Percentiles rank a stretch among this genome's conserved stretches.
Conservation (phyloP, 768 basidiomycete genomes). For the Lactarius deliciosus region DNA sequence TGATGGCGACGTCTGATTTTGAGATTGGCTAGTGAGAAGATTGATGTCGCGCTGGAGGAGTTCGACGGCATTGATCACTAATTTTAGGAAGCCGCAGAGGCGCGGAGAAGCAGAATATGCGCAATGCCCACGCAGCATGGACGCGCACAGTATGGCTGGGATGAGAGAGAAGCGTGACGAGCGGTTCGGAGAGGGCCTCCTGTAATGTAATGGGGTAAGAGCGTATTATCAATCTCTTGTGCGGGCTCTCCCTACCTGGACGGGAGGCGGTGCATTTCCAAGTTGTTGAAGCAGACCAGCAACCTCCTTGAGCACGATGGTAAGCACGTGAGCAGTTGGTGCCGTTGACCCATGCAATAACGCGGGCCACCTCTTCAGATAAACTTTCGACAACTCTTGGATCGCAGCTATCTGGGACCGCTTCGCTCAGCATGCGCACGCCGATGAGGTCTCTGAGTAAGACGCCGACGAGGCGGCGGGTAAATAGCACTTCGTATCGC, state of each 20-base stretch:
- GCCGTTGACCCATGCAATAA: slow-evolving; percentile 83
- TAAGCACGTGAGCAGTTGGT: slow-evolving; percentile 64
- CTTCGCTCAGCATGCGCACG: slow-evolving; percentile 84
- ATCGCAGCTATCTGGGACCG: slow-evolving; percentile 92
- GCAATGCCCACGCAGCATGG: slow-evolving; percentile 81
- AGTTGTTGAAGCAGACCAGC: slow-evolving; percentile 84
- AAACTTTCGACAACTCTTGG: slow-evolving; percentile 76
- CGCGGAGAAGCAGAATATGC: slow-evolving; percentile 88
- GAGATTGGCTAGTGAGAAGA: slow-evolving; percentile 45
- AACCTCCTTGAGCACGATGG: slow-evolving; percentile 77
- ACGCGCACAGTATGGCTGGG: slow-evolving; percentile 87
- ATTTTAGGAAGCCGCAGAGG: slow-evolving; percentile 81
- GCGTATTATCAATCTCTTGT: neutral
- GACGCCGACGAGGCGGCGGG: slow-evolving; percentile 71
- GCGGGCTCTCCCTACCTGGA: slow-evolving; percentile 54
- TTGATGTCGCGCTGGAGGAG: slow-evolving; percentile 82
- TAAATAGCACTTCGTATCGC: slow-evolving; percentile 72
- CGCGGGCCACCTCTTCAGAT: slow-evolving; percentile 90
- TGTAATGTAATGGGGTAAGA: slow-evolving; percentile 16
- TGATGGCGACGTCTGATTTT: slow-evolving; percentile 64
- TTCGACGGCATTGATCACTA: slow-evolving; percentile 72
- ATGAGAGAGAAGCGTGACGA: slow-evolving; percentile 82
- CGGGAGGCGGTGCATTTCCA: slow-evolving; percentile 87
- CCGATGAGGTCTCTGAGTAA: slow-evolving; percentile 85
- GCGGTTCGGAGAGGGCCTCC: slow-evolving; percentile 83